Evolutionary conservation across 192 early-diverging fungal species (phyloP).

Genomic region (Coemansia umbellata): DNA sequence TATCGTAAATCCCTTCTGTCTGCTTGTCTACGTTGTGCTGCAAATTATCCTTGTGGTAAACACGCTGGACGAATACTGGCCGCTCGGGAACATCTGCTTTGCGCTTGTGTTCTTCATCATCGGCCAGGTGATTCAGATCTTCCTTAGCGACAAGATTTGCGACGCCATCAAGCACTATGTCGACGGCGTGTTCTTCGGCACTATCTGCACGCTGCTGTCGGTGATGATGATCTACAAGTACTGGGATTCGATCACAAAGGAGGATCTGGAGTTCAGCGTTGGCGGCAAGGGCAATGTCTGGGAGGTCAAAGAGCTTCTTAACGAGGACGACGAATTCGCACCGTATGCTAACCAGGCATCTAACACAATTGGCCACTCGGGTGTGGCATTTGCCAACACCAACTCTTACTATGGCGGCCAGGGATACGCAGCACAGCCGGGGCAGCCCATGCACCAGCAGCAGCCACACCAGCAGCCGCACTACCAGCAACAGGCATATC

Average conservation of each 20-base stretch:
- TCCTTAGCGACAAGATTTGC: slow-evolving; percentile 80
- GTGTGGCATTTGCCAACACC: slow-evolving; percentile 51
- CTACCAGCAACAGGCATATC: slow-evolving; percentile 25
- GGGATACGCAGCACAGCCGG: slow-evolving; percentile 21
- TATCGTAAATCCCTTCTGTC: slow-evolving; percentile 76
- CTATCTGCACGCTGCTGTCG: slow-evolving; percentile 80
- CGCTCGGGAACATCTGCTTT: slow-evolving; percentile 90
- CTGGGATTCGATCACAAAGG: slow-evolving; percentile 99
- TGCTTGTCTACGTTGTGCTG: slow-evolving; percentile 81
- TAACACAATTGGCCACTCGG: slow-evolving; percentile 47
- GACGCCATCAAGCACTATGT: slow-evolving; percentile 90
- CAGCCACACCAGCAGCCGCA: slow-evolving; percentile 15
- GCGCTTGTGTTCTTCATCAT: slow-evolving; percentile 81
- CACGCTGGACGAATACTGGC: slow-evolving; percentile 95
- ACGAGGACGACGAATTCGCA: slow-evolving; percentile 52
- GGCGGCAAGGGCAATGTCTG: slow-evolving; percentile 73
- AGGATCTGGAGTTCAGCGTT: slow-evolving; percentile 91
- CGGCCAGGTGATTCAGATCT: slow-evolving; percentile 79
- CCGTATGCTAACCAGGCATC: slow-evolving; percentile 46
- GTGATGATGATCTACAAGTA: slow-evolving; percentile 99
- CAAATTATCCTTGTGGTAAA: slow-evolving; percentile 94
- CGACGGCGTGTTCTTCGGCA: slow-evolving; percentile 96
- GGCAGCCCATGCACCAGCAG: slow-evolving; percentile 10
- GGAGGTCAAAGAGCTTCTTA: slow-evolving; percentile 73
- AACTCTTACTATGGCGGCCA: slow-evolving; percentile 34